phyloP scores from a whole-genome alignment of 768 basidiomycete genomes.

The Mycena polygramma region DNA sequence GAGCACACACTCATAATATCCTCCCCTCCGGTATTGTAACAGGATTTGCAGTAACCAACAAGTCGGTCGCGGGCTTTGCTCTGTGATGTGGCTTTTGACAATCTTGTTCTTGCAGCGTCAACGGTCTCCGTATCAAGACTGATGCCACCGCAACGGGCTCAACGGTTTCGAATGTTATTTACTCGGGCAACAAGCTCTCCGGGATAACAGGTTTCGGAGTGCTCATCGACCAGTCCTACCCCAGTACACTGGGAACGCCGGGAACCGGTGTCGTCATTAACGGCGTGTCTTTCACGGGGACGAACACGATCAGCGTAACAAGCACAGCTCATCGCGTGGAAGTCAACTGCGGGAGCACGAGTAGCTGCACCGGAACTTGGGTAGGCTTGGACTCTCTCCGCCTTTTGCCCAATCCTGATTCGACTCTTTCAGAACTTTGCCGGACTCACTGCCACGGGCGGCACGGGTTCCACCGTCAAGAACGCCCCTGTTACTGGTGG shows the following conservation, averaged over 20 bases:
- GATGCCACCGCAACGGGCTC: constrained; percentile 36
- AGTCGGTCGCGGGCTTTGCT: constrained; percentile 10
- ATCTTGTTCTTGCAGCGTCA: constrained; percentile 17
- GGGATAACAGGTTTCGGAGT: constrained; percentile 37
- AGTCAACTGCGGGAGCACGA: constrained; percentile 38
- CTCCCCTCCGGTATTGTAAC: background rate
- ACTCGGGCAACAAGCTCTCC: constrained; percentile 33
- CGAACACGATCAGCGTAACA: constrained; percentile 34
- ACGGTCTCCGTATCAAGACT: constrained; percentile 39
- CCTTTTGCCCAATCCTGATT: background rate
- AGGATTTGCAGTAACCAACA: constrained; percentile 30
- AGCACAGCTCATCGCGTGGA: constrained; percentile 33
- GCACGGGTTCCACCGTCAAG: constrained; percentile 22
- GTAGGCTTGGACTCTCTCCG: background rate
- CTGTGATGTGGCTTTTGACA: background rate
- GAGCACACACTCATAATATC: background rate
- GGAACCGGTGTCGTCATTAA: constrained; percentile 39
- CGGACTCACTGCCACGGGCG: constrained; percentile 28
- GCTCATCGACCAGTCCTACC: constrained; percentile 39
- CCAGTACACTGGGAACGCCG: constrained; percentile 34
- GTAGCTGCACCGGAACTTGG: constrained; percentile 32
- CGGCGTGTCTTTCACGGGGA: constrained; percentile 35
- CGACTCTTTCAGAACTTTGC: constrained; percentile 17
- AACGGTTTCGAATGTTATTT: constrained; percentile 34
- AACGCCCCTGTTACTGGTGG: constrained; percentile 23